A percentile compares a stretch with the other conserved stretches of the same genome.
These are phyloP conservation scores for Cystofilobasidium bisporidii DNA, from an alignment of 768 basidiomycete species.

Conservation along the genomic window DNA sequence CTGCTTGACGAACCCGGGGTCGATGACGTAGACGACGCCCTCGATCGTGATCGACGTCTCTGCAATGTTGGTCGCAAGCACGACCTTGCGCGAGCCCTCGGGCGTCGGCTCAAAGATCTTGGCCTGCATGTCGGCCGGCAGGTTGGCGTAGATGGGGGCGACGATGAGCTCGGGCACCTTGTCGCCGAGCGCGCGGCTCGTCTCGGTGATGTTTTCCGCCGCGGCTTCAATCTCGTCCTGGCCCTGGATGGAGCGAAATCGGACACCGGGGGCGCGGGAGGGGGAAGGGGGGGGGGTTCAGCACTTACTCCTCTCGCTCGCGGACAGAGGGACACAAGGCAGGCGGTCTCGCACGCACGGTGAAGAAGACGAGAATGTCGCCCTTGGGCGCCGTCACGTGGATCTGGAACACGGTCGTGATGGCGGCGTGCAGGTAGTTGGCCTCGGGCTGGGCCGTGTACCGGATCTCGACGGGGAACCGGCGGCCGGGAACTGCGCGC, in stretches of 20 bases:
- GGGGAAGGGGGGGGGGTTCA: too few species aligned
- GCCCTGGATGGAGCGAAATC: constrained; percentile 47
- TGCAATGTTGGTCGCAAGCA: constrained; percentile 97
- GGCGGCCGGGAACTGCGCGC: constrained; percentile 76
- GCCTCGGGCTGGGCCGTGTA: constrained; percentile 99
- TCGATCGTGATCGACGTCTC: constrained; percentile 99
- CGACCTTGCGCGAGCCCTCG: constrained; percentile 90
- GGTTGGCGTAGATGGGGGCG: constrained; percentile 95
- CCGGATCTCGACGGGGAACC: constrained; percentile 95
- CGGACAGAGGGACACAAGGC: too few species aligned
- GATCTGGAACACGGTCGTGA: constrained; percentile 97
- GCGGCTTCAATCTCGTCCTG: constrained; percentile 99
- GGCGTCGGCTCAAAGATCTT: constrained; percentile 99
- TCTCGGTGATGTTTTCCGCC: constrained; percentile 91
- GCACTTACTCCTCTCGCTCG: too few species aligned
- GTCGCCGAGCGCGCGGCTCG: constrained; percentile 85
- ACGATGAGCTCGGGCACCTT: constrained; percentile 89
- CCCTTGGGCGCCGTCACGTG: constrained; percentile 97
- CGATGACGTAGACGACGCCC: constrained; percentile 97
- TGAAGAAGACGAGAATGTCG: constrained; percentile 94
- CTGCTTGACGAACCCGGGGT: constrained; percentile 98
- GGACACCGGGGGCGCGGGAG: too few species aligned
- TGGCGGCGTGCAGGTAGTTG: constrained; percentile 95
- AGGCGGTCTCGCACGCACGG: constrained; percentile 56
- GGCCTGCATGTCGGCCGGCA: constrained; percentile 99